Percentiles rank a stretch among this genome's conserved stretches.
Evolutionary conservation across 371 early-diverging fungal genomes (phyloP).

Genomic region (Mortierella sp.): DNA sequence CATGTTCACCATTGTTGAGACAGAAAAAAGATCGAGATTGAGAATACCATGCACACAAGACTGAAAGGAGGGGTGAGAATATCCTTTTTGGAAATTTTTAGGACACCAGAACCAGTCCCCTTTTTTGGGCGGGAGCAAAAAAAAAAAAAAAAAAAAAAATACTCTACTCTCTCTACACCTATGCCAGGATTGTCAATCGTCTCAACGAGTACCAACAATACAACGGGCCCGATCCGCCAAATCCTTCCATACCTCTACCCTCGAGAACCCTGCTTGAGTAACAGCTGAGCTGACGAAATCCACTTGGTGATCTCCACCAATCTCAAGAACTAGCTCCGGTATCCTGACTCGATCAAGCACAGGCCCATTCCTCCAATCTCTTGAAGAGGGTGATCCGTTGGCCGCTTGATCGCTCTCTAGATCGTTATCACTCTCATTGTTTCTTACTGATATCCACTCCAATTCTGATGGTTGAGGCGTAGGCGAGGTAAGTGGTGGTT

Average conservation of each 20-base stretch:
- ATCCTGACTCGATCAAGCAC: conserved; percentile 38
- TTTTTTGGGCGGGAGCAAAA: too few species aligned
- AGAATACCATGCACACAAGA: too few species aligned
- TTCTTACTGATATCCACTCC: background rate
- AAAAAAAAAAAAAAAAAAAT: too few species aligned
- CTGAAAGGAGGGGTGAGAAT: too few species aligned
- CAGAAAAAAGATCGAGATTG: too few species aligned
- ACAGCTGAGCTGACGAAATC: conserved; percentile 55
- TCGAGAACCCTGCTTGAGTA: conserved; percentile 58
- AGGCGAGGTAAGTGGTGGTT: background rate
- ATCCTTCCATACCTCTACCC: conserved; percentile 78
- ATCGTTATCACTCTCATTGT: background rate
- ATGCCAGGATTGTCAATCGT: too few species aligned
- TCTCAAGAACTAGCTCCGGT: conserved; percentile 84
- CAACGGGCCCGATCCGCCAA: conserved; percentile 72
- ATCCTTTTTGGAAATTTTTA: too few species aligned
- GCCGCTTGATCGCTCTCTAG: background rate
- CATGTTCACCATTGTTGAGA: too few species aligned
- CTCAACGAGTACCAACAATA: conserved; percentile 50
- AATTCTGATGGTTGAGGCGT: background rate
- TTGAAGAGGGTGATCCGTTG: conserved; percentile 7
- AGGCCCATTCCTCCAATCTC: conserved; percentile 34
- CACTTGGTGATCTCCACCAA: conserved; percentile 80
- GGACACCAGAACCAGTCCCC: background rate
- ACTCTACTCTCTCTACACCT: too few species aligned